Evolutionary conservation across 176 grass and related monocot genomes (phyloP).

Genomic region (Ensete glaucum): DNA sequence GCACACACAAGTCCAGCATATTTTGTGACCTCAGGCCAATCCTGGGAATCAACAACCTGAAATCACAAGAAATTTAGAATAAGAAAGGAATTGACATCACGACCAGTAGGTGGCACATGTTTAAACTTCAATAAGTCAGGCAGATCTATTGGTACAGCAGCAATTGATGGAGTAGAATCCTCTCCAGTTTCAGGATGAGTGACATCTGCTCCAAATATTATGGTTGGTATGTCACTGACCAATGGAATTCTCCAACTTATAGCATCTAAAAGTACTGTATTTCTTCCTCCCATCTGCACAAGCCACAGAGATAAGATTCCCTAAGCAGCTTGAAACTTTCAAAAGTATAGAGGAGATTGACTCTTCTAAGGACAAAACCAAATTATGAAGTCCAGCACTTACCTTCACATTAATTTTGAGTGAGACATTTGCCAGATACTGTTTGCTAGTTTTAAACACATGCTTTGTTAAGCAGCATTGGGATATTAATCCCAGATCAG

Average conservation of each 20-base stretch:
- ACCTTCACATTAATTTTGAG: conserved; percentile 99
- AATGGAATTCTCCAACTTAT: conserved; percentile 97
- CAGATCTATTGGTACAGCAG: conserved; percentile 44
- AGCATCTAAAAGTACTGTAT: conserved; percentile 94
- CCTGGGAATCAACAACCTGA: conserved; percentile 73
- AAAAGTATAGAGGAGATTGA: background rate
- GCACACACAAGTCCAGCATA: conserved; percentile 66
- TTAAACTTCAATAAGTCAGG: conserved; percentile 1
- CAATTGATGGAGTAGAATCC: conserved; percentile 93
- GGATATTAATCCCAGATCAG: conserved; percentile 94
- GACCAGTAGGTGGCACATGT: background rate
- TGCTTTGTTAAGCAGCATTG: conserved; percentile 98
- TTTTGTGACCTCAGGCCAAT: conserved; percentile 72
- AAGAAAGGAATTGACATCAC: background rate
- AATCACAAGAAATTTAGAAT: background rate
- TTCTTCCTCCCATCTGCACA: conserved; percentile 93
- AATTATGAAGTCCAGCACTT: background rate
- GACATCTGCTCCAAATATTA: conserved; percentile 99
- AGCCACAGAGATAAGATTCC: background rate
- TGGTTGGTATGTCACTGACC: conserved; percentile 98
- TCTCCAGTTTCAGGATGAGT: conserved; percentile 99
- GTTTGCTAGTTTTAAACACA: conserved; percentile 99
- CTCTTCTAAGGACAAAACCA: background rate
- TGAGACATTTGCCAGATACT: conserved; percentile 96
- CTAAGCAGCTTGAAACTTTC: background rate